Percentiles rank a stretch among this genome's conserved stretches.
Evolutionary conservation across 148 eudicot species (phyloP).

Genomic region (Fagopyrum homotropicum): DNA sequence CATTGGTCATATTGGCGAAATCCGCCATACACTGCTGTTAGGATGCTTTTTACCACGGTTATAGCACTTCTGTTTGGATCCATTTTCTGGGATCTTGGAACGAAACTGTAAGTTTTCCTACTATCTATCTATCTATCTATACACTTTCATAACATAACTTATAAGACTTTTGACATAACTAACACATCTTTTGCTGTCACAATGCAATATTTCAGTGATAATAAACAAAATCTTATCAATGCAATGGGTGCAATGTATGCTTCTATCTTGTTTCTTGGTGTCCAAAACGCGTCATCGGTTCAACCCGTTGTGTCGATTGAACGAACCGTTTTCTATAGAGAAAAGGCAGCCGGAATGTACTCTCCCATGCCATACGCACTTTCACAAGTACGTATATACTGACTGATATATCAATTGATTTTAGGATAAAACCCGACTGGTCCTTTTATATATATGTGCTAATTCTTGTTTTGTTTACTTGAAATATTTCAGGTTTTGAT

Average conservation of each 20-base stretch:
- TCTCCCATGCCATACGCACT: constrained; percentile 13
- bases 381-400: neutral
- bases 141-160: neutral
- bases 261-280: constrained; percentile 9
- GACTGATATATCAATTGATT: neutral
- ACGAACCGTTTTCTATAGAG: constrained; percentile 17
- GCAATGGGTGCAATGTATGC: constrained; percentile 18
- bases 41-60: neutral
- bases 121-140: neutral
- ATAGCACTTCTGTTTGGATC: constrained; percentile 7
- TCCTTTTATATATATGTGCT: neutral
- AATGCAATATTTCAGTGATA: neutral
- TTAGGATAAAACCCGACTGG: neutral
- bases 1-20: constrained; percentile 15
- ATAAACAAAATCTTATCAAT: constrained; percentile 4
- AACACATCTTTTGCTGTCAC: neutral
- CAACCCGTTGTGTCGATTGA: constrained; percentile 14
- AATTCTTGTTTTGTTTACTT: neutral
- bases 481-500: constrained; percentile 20
- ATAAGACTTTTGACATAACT: neutral
- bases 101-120: constrained; percentile 7
- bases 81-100: constrained; percentile 15
- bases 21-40: constrained; percentile 4
- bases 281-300: constrained; percentile 13
- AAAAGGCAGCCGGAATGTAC: constrained; percentile 16